Percentiles rank a stretch among this genome's conserved stretches.
These are phyloP conservation scores for Colletotrichum sidae DNA, from an alignment of 2,329 filamentous ascomycete genomes.

Conservation along the genomic window DNA sequence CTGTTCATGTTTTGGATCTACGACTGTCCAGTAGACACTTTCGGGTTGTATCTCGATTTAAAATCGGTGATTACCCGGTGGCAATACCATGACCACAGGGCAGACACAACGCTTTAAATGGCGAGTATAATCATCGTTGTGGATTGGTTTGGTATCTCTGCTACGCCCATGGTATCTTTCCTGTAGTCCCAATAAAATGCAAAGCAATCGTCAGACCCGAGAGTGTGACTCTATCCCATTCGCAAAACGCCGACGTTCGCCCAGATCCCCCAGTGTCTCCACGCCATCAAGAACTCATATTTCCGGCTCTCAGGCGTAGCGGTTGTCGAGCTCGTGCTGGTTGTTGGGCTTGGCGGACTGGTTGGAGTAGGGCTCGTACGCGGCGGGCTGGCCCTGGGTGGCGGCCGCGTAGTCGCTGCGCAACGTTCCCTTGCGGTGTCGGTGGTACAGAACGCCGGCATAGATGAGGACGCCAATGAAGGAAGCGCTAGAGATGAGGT, in stretches of 20 bases:
- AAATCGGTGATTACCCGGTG: no score
- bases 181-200: no score
- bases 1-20: no score
- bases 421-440: constrained; percentile 33
- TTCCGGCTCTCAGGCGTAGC: constrained; percentile 6
- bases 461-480: constrained; percentile 49
- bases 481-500: constrained; percentile 40
- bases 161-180: no score
- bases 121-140: no score
- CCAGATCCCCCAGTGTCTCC: not conserved
- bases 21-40: no score
- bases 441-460: constrained; percentile 46
- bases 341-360: constrained; percentile 5
- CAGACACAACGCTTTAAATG: no score
- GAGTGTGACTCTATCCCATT: not conserved
- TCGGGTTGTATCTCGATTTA: no score
- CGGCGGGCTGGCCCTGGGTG: constrained; percentile 24
- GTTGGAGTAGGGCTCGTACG: constrained; percentile 2
- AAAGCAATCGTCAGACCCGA: not conserved
- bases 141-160: no score
- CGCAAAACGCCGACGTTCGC: no score
- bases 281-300: not conserved
- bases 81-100: no score
- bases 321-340: constrained; percentile 10
- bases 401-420: constrained; percentile 18